Conservation (phyloP, 108 stramenopile species). For the Ochromonas danica region DNA sequence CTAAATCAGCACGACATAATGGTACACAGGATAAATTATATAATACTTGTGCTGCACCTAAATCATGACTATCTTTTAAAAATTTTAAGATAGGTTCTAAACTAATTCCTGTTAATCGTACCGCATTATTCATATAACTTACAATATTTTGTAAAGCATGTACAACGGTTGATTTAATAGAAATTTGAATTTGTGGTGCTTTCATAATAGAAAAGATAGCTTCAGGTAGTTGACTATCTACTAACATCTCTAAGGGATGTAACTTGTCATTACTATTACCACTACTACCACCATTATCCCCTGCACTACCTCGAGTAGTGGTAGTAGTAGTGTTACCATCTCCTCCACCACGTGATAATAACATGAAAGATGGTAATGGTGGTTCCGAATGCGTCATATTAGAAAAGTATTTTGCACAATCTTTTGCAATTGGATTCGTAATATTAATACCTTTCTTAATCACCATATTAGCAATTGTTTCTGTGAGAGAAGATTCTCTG, state of each 20-base stretch:
- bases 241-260: neutral
- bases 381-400: neutral
- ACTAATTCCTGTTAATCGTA: neutral
- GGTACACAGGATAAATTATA: constrained; percentile 27
- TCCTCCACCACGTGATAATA: neutral
- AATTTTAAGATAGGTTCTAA: neutral
- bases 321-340: neutral
- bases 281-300: neutral
- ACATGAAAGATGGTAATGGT: neutral
- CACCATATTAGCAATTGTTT: neutral
- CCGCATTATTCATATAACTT: neutral
- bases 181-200: neutral
- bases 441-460: neutral
- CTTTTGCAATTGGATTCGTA: neutral
- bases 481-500: neutral
- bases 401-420: too few relatives aligned
- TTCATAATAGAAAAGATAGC: neutral
- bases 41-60: neutral
- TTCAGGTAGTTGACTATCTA: neutral
- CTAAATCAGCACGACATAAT: neutral
- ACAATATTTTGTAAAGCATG: neutral
- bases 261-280: too few relatives aligned
- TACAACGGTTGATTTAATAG: neutral
- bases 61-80: neutral
- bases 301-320: neutral